phyloP scores from a whole-genome alignment of 768 basidiomycete species.

The Xerocomus spinulosus region DNA sequence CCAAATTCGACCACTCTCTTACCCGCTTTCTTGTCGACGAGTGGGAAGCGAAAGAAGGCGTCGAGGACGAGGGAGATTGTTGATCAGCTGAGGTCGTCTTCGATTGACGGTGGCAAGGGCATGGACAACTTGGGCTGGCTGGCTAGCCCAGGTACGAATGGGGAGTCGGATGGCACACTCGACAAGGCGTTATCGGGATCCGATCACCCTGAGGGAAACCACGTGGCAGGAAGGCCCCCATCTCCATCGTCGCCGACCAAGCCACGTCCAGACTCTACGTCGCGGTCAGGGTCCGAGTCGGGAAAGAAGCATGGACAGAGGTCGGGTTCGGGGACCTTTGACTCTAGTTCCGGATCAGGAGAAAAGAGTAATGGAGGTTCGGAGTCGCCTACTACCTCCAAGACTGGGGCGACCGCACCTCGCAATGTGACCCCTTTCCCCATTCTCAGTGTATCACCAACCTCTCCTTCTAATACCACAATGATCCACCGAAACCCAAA shows the following conservation, averaged over 20 bases:
- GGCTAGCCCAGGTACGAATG: constrained; percentile 2
- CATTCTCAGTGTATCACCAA: constrained; percentile 15
- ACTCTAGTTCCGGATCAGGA: too few relatives aligned
- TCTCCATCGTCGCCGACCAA: constrained; percentile 7
- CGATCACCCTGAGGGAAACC: constrained; percentile 5
- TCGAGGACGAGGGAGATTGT: constrained; percentile 30
- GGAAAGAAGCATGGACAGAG: background rate
- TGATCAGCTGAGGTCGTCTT: constrained; percentile 24
- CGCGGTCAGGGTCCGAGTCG: background rate
- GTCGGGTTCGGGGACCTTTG: background rate
- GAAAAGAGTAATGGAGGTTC: too few relatives aligned
- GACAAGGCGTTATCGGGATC: background rate
- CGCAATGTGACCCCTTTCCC: constrained; percentile 15
- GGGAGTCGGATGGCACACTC: constrained; percentile 8
- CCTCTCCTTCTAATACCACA: background rate
- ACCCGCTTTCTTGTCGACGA: constrained; percentile 21
- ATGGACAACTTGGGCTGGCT: constrained; percentile 14
- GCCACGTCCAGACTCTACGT: background rate
- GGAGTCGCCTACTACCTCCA: constrained; percentile 1
- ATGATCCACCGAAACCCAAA: background rate
- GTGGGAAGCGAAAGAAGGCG: constrained; percentile 21
- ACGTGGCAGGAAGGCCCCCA: background rate
- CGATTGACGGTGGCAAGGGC: constrained; percentile 20
- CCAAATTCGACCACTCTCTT: constrained; percentile 15
- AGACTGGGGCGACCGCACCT: background rate